Evolutionary conservation across 768 basidiomycete species (phyloP), one percentile per base, ranked within the genome.

Genomic region (Tylopilus rubrobrunneus): DNA sequence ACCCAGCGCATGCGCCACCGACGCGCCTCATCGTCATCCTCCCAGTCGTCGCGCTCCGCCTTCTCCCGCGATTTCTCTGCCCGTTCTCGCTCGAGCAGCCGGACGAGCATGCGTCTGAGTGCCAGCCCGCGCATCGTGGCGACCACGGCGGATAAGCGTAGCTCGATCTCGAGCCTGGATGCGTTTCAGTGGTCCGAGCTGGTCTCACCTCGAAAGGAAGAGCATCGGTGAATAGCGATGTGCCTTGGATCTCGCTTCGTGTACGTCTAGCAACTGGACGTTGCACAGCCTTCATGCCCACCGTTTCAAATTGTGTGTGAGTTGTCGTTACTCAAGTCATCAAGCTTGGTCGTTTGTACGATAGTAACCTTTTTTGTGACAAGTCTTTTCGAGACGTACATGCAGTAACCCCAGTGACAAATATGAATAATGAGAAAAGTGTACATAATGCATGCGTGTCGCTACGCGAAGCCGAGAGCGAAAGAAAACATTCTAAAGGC

Each of bases 1-100:
- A 82, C 82, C 2, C 80, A 78, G 47, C 89, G 88, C 78, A 86
- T 86, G 66, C 84, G 87, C 40, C 88, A 88, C 62, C 84, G 90
- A 2, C 82, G 89, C 21, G 85, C 87, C 4, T 89, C 88, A 0
- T 89, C 87, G 0, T 69, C 85, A 4, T 87, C 87, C 4, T 84
- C 85, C 2, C 75, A 78, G 7, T 76, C 78, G 0, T 76, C 78
- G n/a, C 65, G 64, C 12, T 77, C 79, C 3, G 76, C 50, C 3
- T 74, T 29, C 65, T 66, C 56, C 9, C 67, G 56, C 45, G 78
- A 76, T 57, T 61, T 73, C 33, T 57, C 62, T 14, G 66, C 51
- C 2, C 66, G 71, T 53, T 78, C 77, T 25, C 71, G 76, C 25
- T 76, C 78, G 11, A 74, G 69, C 64, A 78, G 77, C 62, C 66